Conservation (phyloP, 768 basidiomycete species). For the Calocera viscosa region DNA sequence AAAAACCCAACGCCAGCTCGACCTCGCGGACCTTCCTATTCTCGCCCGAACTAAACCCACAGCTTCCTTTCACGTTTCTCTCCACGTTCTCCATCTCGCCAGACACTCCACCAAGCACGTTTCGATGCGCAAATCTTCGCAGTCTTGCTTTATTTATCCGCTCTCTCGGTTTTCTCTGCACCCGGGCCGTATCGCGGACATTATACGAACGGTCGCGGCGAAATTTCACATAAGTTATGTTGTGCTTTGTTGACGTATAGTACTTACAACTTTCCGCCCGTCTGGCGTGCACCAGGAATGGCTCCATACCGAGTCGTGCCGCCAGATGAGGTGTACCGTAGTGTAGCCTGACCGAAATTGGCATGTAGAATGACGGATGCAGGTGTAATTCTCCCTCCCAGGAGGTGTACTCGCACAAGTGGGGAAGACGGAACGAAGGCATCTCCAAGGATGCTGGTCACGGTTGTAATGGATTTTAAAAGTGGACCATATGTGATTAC, state of each 20-base stretch:
- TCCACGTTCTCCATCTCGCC: too few relatives aligned
- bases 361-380: background rate
- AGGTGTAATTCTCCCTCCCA: background rate
- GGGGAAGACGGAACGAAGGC: too few relatives aligned
- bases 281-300: background rate
- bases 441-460: too few relatives aligned
- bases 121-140: background rate
- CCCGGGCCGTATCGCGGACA: slow-evolving; percentile 9
- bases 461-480: too few relatives aligned
- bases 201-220: slow-evolving; percentile 8
- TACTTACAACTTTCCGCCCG: background rate
- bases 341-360: background rate
- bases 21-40: background rate
- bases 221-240: background rate
- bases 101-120: too few relatives aligned
- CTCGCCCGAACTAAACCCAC: too few relatives aligned
- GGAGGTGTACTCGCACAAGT: background rate
- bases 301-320: slow-evolving; percentile 2
- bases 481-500: too few relatives aligned
- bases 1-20: background rate
- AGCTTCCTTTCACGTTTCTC: too few relatives aligned
- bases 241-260: background rate
- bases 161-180: background rate
- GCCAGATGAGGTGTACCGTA: background rate
- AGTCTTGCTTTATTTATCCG: background rate